Evolutionary conservation across 805 yeast species (phyloP), one percentile per base, ranked within the genome.

Genomic region (Starmera dryadoides): DNA sequence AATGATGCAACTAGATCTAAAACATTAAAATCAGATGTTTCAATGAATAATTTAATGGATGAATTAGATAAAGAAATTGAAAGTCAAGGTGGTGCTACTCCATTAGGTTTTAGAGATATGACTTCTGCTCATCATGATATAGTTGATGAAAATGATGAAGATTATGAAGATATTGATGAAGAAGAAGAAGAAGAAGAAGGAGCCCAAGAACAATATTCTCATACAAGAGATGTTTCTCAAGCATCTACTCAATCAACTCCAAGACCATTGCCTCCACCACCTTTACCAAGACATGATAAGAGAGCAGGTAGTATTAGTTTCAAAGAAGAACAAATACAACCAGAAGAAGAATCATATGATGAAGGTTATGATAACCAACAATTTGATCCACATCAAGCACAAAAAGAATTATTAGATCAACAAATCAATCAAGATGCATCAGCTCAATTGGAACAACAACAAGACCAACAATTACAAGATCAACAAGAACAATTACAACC

Each of bases 261-360:
- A 37, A 46, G 53, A 42, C 55, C 59, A 26, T 31, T 53, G 15
- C 59, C 59, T 15, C 59, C 59, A 15, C 58, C 58, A 23, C 57
- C 58, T 5, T 25, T 49, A 2, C 59, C 59, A 18, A 39, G 47
- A 25, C 59, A 55, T 40, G 43, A 43, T 7, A 41, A 41, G 9
- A 34, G 39, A 4, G 38, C 47, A 35, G n/a, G n/a, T n/a, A 40
- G 46, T 32, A 33, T 35, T 14, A 28, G 37, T 6, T 33, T 31
- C 18, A 30, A 21, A 25, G 28, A 15, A 7, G 26, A 25, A 9
- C 28, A 25, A 25, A n/a, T n/a, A n/a, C n/a, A n/a, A n/a, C n/a
- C n/a, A n/a, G n/a, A n/a, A n/a, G n/a, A n/a, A n/a, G n/a, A n/a
- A n/a, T n/a, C n/a, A n/a, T n/a, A n/a, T n/a, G n/a, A n/a, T n/a